phyloP scores from a whole-genome alignment of 768 basidiomycete genomes.

The Kwoniella sp. region DNA sequence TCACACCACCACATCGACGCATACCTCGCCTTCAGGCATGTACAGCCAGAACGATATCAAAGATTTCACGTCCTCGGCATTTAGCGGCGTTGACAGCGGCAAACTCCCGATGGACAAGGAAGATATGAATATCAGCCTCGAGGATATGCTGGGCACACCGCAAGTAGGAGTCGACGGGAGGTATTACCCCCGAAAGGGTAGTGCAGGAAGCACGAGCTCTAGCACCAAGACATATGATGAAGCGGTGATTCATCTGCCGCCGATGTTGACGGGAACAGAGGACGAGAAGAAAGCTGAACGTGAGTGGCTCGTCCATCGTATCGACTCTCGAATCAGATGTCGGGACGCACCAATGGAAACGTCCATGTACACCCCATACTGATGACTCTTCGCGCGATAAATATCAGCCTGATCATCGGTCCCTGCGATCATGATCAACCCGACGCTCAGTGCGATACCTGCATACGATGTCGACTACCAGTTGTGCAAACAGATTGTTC shows the following conservation, averaged over 20 bases:
- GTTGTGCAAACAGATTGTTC: too few relatives aligned
- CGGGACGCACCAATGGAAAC: too few relatives aligned
- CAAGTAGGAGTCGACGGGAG: conserved; percentile 6
- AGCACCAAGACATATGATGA: neutral
- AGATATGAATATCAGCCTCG: conserved; percentile 22
- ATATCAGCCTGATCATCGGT: too few relatives aligned
- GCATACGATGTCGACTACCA: too few relatives aligned
- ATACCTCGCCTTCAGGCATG: neutral
- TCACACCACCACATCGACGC: conserved; percentile 8
- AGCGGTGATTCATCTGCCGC: conserved; percentile 11
- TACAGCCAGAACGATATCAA: neutral
- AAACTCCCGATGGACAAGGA: neutral
- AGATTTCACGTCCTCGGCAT: too few relatives aligned
- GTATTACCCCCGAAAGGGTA: conserved; percentile 16
- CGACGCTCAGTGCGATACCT: too few relatives aligned
- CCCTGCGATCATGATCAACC: too few relatives aligned
- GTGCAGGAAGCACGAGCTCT: neutral
- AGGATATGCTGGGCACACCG: conserved; percentile 28
- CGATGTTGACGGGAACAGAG: conserved; percentile 14
- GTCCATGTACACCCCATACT: too few relatives aligned
- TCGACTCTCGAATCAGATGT: too few relatives aligned
- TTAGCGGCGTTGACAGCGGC: neutral
- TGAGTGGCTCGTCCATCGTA: too few relatives aligned
- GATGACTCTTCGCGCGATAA: too few relatives aligned
- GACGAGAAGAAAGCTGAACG: conserved; percentile 8